A percentile compares a stretch with the other conserved stretches of the same genome.
These are phyloP conservation scores for Pinus taeda DNA, from an alignment of 75 land plant genomes.

Conservation along the genomic window DNA sequence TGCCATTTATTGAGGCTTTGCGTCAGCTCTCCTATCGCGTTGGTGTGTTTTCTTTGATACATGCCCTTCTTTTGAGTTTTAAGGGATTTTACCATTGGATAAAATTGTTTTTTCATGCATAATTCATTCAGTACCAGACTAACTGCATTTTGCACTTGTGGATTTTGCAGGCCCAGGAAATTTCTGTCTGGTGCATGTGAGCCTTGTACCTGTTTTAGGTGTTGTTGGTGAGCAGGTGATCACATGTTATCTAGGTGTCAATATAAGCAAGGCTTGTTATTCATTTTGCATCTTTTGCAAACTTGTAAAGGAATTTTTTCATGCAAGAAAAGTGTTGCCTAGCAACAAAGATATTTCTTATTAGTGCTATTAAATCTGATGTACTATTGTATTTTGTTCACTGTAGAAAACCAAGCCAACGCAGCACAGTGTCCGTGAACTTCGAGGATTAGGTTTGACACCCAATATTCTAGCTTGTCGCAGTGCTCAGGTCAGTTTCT, in stretches of 20 bases:
- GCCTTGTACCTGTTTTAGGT: constrained; percentile 90
- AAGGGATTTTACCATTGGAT: background rate
- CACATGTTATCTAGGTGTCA: background rate
- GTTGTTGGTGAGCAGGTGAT: constrained; percentile 96
- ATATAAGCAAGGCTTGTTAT: background rate
- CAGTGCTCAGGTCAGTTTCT: constrained; percentile 57
- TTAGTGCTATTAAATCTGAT: background rate
- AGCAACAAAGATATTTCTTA: no score
- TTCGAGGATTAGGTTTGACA: constrained; percentile 83
- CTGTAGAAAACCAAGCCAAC: constrained; percentile 97
- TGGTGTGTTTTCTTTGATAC: constrained; percentile 34
- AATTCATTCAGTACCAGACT: background rate
- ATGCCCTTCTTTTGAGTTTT: background rate
- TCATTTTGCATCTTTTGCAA: background rate
- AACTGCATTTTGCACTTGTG: background rate
- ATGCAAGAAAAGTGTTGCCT: no score
- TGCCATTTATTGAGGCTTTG: constrained; percentile 93
- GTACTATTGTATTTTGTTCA: background rate
- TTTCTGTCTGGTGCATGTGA: constrained; percentile 94
- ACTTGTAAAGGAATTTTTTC: background rate
- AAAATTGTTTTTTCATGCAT: background rate
- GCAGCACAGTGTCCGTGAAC: constrained; percentile 88
- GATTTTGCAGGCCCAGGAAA: constrained; percentile 64
- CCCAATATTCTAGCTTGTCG: constrained; percentile 90
- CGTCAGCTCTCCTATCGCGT: constrained; percentile 93